Evolutionary conservation across 345 rosid species (phyloP), one percentile per base, ranked within the genome.

Genomic region (Raphanus raphanistrum): DNA sequence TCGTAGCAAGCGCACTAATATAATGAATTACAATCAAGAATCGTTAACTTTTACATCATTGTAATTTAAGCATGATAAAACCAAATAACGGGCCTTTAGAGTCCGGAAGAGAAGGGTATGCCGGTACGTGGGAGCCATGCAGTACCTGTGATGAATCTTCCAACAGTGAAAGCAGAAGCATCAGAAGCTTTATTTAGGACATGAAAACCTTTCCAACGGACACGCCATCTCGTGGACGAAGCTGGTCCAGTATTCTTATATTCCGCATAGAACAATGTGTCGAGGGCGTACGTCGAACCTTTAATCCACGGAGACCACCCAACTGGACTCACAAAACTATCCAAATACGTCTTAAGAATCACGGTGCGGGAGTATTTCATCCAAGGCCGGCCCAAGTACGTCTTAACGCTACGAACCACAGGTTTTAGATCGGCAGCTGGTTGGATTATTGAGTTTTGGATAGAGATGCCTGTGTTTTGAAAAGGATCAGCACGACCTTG

Each of bases 311-410:
- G 87, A 0, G 88, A 69, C 98, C 98, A 94, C 0, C 98, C 97
- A 0, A 85, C 83, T 0, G 93, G 89, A 73, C 87, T 88, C 21
- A 92, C 85, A 76, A 92, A 66, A 1, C 84, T 35, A 50, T 88
- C 94, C 2, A 94, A 75, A 65, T 88, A 94, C 10, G 86, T 87
- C 33, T 84, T 60, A 55, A 94, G 38, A 59, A 74, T 84, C 41
- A 94, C 90, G 0, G 97, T 90, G 0, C 93, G 82, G 0, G 98
- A 90, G 68, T 87, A 92, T 48, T 86, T 63, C 79, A 88, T 85
- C 97, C 98, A 92, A 16, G 98, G 97, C 48, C 97, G 73, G 1
- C 98, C 97, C 74, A 94, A 66, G 71, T 31, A 90, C 3, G 97
- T 87, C 48, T 84, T 77, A 82, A 90, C 86, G 1, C 84, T 82